Conservation (phyloP, 2,329 filamentous ascomycete genomes). For the Botrytis deweyae region DNA sequence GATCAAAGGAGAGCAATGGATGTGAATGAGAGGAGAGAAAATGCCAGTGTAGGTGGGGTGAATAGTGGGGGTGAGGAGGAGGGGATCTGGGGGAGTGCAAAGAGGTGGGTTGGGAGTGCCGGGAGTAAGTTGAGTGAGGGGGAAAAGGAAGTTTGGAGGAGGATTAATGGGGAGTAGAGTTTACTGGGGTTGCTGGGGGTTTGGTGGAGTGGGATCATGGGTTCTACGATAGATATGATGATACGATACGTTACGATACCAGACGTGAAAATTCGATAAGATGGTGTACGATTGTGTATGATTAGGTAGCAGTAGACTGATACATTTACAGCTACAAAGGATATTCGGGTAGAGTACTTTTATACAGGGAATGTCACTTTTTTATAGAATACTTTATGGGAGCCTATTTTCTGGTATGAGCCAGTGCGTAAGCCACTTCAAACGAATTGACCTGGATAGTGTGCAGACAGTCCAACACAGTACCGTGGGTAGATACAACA, state of each 20-base stretch:
- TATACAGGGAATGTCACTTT: background rate
- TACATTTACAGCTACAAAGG: background rate
- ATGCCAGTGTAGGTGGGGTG: conserved; percentile 39
- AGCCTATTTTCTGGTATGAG: background rate
- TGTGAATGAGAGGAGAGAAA: conserved; percentile 23
- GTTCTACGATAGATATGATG: background rate
- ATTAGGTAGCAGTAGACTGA: background rate
- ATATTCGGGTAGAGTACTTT: background rate
- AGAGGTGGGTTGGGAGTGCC: conserved; percentile 57
- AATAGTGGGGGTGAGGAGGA: conserved; percentile 28
- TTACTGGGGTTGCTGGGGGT: too few relatives aligned
- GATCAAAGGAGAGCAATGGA: conserved; percentile 43
- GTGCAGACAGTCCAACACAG: background rate
- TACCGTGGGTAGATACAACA: background rate
- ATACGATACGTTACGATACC: background rate
- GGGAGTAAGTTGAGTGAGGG: conserved; percentile 58
- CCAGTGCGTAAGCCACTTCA: background rate
- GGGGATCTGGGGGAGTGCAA: conserved; percentile 55
- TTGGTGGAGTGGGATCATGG: background rate
- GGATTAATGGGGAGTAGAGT: conserved; percentile 52
- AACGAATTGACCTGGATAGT: background rate
- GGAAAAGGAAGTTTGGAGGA: conserved; percentile 62
- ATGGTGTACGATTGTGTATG: background rate
- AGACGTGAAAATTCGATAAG: background rate
- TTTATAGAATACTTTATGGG: background rate